phyloP scores from a whole-genome alignment of 2,329 filamentous ascomycete genomes.

The Sporothrix curviconia region DNA sequence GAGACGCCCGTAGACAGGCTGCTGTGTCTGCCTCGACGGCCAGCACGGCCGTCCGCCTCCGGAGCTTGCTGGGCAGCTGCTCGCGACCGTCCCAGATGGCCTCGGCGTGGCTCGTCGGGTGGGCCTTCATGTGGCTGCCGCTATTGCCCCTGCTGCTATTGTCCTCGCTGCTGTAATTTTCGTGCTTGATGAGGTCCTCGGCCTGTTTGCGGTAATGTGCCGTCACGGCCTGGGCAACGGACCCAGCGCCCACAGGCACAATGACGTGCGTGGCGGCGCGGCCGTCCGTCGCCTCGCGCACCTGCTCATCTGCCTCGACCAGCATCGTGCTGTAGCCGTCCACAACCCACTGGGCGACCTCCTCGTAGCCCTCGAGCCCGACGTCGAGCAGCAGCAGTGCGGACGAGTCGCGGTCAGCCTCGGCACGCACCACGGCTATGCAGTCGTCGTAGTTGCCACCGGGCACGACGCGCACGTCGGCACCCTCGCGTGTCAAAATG shows the following conservation, averaged over 20 bases:
- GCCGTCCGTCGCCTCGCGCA: slow-evolving; percentile 4
- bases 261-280: slow-evolving; percentile 38
- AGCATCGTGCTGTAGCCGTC: slow-evolving; percentile 73
- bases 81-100: background rate
- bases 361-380: slow-evolving; percentile 58
- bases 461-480: slow-evolving; percentile 44
- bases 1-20: slow-evolving; percentile 49
- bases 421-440: slow-evolving; percentile 50
- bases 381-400: slow-evolving; percentile 61
- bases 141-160: background rate
- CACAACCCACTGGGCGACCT: slow-evolving; percentile 66
- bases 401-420: slow-evolving; percentile 32
- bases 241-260: slow-evolving; percentile 66
- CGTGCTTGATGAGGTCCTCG: slow-evolving; percentile 37
- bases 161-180: background rate
- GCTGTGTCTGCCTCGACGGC: slow-evolving; percentile 65
- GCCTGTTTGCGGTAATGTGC: slow-evolving; percentile 42
- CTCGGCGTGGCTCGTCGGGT: background rate
- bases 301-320: slow-evolving; percentile 57
- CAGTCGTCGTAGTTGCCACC: slow-evolving; percentile 59
- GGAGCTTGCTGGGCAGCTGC: too few species aligned
- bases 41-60: slow-evolving; percentile 38
- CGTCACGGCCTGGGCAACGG: slow-evolving; percentile 62
- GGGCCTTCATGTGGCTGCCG: background rate
- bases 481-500: slow-evolving; percentile 57